A percentile compares a stretch with the other conserved stretches of the same genome.
These are phyloP conservation scores for Lyophyllum semitale DNA, from an alignment of 768 basidiomycete genomes.

Conservation along the genomic window DNA sequence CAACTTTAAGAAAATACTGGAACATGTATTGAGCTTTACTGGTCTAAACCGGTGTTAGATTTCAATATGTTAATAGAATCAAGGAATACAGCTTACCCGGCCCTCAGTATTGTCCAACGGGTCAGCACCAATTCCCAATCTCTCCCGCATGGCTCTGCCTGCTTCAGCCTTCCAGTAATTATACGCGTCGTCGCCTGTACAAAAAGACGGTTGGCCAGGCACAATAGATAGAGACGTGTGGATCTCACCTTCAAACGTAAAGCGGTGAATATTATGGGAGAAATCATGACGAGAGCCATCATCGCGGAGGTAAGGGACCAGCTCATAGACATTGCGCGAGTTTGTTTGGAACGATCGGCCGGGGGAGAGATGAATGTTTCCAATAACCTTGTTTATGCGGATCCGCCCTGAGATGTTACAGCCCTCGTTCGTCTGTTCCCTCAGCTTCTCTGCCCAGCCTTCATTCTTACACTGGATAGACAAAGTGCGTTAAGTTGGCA, in stretches of 20 bases:
- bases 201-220: neutral
- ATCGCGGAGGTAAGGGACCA: conserved; percentile 93
- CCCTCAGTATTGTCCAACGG: conserved; percentile 74
- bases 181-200: conserved; percentile 76
- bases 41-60: conserved; percentile 45
- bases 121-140: conserved; percentile 71
- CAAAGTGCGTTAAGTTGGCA: neutral
- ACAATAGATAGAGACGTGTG: neutral
- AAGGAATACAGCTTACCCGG: conserved; percentile 42
- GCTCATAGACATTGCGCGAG: conserved; percentile 76
- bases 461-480: conserved; percentile 78
- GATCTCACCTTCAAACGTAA: conserved; percentile 67
- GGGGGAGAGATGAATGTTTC: conserved; percentile 93
- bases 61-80: neutral
- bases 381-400: conserved; percentile 95
- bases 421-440: conserved; percentile 90
- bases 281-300: conserved; percentile 92
- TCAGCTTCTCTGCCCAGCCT: conserved; percentile 93
- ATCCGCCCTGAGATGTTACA: conserved; percentile 92
- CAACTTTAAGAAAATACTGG: conserved; percentile 99
- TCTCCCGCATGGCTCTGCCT: conserved; percentile 64
- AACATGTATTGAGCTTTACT: conserved; percentile 88
- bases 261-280: conserved; percentile 80
- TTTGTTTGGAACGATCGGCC: conserved; percentile 94
- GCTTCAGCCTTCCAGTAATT: conserved; percentile 64